phyloP scores from a whole-genome alignment of 306 rosid genomes.

The Citrullus amarus region DNA sequence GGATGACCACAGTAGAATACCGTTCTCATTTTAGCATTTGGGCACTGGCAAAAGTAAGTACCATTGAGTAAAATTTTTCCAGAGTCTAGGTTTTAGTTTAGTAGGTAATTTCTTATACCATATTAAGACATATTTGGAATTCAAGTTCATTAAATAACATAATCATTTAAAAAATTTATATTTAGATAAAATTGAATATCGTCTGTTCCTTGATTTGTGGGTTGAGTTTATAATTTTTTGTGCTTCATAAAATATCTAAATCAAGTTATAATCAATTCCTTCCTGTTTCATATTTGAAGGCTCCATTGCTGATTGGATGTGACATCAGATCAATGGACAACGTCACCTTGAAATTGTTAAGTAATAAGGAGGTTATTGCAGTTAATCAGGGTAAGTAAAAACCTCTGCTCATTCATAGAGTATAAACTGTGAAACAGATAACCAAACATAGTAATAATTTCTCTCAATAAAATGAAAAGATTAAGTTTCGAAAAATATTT shows the following conservation, averaged over 20 bases:
- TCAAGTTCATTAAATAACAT: background rate
- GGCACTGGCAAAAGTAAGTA: conserved; percentile 58
- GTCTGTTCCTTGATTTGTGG: background rate
- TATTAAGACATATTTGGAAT: background rate
- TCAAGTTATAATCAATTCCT: background rate
- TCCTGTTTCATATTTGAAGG: conserved; percentile 16
- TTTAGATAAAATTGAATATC: background rate
- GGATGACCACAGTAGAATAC: conserved; percentile 63
- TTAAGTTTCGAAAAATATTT: too few species aligned
- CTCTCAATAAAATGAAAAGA: background rate
- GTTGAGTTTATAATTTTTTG: background rate
- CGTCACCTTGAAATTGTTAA: conserved; percentile 31
- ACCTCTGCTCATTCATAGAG: background rate
- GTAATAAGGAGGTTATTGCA: conserved; percentile 56
- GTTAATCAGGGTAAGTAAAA: conserved; percentile 55
- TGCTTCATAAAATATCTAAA: background rate
- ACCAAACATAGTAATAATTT: background rate
- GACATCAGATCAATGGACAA: conserved; percentile 47
- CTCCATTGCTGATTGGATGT: conserved; percentile 66
- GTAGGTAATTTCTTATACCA: background rate
- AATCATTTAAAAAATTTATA: background rate
- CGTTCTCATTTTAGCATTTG: conserved; percentile 77
- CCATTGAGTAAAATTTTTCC: background rate
- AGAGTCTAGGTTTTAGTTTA: background rate
- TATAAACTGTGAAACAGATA: background rate